Evolutionary conservation across 345 rosid genomes (phyloP), one percentile per base, ranked within the genome.

Genomic region (Citrus australasica): DNA sequence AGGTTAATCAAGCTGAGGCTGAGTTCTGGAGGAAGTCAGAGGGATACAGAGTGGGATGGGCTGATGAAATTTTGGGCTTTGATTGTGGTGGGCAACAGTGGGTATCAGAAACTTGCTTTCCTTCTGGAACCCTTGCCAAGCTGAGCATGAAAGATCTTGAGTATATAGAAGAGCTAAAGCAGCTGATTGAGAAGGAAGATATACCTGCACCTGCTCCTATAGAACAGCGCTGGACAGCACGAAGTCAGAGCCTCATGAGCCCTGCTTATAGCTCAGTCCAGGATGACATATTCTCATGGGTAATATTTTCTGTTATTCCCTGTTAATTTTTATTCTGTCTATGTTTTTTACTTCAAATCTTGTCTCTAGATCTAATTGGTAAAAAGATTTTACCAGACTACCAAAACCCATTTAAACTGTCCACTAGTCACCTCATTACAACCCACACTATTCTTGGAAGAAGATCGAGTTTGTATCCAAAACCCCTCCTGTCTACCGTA

Each of bases 21-120:
- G 99, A 90, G 84, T 96, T 88, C 90, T 93, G 99, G 98, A 93
- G 79, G 83, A 97, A 88, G 83, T 94, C 97, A 51, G 98, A 97
- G 82, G 98, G 99, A 81, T 92, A 90, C 79, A 92, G 98, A 85
- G 90, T 93, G 62, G 98, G 97, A 67, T 97, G 98, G 98, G 92
- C 95, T 73, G 98, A 94, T 88, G 98, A 94, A 77, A 97, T 97
- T 69, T 80, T 97, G 85, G 99, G 98, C 56, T 97, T 97, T 81
- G 98, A 97, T 84, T 97, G 98, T 79, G 98, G 99, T 79, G 99
- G 98, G 79, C 99, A 97, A 80, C 99, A 97, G 33, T 94, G 98
- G 99, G 98, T 97, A 67, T 97, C 98, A 25, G 98, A 97, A 84
- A 92, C 88, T 78, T 97, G 98, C 91, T 93, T 89, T 83, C 98